Evolutionary conservation across 352 stramenopile genomes (phyloP).

Genomic region (Phytophthora capsici): DNA sequence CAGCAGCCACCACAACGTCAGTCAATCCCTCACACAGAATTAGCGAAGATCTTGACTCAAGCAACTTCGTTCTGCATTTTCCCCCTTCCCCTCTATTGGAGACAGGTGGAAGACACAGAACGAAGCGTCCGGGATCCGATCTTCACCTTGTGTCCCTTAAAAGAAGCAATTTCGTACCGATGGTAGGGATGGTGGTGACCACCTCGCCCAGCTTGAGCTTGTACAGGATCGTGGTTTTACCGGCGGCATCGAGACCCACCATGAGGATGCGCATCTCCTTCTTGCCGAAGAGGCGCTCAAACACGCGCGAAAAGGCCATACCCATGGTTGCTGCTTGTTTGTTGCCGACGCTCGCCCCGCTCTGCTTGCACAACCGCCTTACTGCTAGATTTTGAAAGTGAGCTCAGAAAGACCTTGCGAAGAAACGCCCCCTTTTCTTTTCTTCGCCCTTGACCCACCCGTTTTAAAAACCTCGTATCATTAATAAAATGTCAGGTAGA

Average conservation of each 20-base stretch:
- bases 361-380: constrained; percentile 18
- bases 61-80: constrained; percentile 30
- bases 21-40: not conserved
- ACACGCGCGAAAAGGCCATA: constrained; percentile 97
- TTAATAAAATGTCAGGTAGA: not conserved
- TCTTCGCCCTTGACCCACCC: constrained; percentile 22
- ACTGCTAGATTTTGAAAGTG: constrained; percentile 50
- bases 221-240: constrained; percentile 99
- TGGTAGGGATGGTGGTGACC: constrained; percentile 98
- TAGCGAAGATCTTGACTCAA: constrained; percentile 15
- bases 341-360: constrained; percentile 81
- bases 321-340: constrained; percentile 91
- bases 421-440: constrained; percentile 37
- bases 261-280: constrained; percentile 99
- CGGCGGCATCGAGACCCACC: constrained; percentile 98
- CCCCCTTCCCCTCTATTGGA: not conserved
- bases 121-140: not conserved
- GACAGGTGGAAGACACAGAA: not conserved
- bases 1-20: constrained; percentile 1
- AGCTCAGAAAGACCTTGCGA: constrained; percentile 10
- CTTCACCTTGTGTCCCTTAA: not conserved
- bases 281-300: constrained; percentile 98
- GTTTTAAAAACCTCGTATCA: not conserved
- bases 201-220: constrained; percentile 93
- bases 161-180: constrained; percentile 67